Base-by-base conservation (phyloP, 306 rosid species). In the Lotus japonicus region DNA sequence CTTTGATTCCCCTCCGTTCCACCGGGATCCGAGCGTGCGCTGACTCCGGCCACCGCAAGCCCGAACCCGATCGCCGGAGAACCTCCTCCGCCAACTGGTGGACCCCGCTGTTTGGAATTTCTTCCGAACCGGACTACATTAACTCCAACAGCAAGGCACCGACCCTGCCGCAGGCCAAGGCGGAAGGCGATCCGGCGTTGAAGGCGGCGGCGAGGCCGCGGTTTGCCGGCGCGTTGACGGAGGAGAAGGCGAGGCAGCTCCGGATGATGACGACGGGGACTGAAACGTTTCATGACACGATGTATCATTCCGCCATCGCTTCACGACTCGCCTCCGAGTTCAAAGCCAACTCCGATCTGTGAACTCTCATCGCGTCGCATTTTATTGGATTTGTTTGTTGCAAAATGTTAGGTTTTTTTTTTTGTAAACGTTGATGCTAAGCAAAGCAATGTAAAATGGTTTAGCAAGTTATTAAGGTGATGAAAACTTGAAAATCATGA, bases 301-400 rank as follows among this genome's bases (percentile, higher is more conserved):
- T 92, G 98, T 92, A 92, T 52, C 97, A 90, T 87, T 89, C 96
- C 14, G 92, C 98, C 11, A 92, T 92, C 82, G 98, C 98, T 50
- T 80, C 88, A 51, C 76, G 98, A 13, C 95, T 92, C 57, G 98
- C 98, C 61, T 77, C 91, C 5, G 97, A 92, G 56, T 86, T 90
- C 80, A 83, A 85, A 17, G 71, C 39, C 19, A 58, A 68, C 38
- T 80, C 81, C 78, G 90, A 86, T 78, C 70, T 0, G 15, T 85
- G 71, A 79, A 28, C 11, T 62, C 52, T 6, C 2, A 2, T 26
- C 31, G 31, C 31, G 4, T 26, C 2, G 5, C 7, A 31, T 31
- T 5, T 31, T 7, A 31, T 31, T 31, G 5, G 36, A 31, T 48
- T 17, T 50, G 18, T 58, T 2, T 58, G 38, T 38, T 10, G 15